These are phyloP conservation scores for Solanum lycopersicoides DNA, from an alignment of 257 asterid genomes.

Conservation along the genomic window DNA sequence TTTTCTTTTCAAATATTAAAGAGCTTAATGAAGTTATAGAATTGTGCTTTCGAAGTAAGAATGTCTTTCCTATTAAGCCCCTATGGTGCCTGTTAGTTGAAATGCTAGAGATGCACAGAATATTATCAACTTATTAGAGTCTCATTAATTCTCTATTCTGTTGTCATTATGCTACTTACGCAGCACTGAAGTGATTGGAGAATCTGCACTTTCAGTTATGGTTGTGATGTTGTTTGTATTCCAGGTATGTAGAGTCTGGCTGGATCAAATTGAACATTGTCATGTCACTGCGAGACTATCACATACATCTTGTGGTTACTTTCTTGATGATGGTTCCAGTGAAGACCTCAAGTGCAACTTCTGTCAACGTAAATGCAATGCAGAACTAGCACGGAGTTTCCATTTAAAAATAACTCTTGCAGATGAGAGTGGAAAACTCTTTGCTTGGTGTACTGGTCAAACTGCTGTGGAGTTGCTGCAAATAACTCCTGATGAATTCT, in stretches of 20 bases:
- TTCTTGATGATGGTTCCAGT: constrained; percentile 16
- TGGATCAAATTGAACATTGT: constrained; percentile 64
- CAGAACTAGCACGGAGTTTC: constrained; percentile 50
- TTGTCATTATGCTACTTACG: not conserved
- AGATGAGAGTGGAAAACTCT: constrained; percentile 56
- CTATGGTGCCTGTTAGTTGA: not conserved
- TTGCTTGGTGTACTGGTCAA: constrained; percentile 80
- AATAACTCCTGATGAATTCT: constrained; percentile 71
- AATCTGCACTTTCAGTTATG: not conserved
- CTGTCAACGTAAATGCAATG: constrained; percentile 41
- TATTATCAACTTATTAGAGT: not conserved
- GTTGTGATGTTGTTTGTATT: not conserved
- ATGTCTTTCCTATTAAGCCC: not conserved
- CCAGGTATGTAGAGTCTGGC: constrained; percentile 85
- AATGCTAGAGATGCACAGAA: not conserved
- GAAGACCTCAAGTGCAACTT: constrained; percentile 57
- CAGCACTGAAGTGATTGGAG: not conserved
- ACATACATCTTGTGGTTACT: constrained; percentile 66
- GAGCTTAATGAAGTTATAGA: not conserved
- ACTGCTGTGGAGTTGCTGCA: constrained; percentile 90
- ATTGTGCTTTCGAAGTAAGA: not conserved
- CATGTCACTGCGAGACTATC: constrained; percentile 54
- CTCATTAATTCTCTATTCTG: not conserved
- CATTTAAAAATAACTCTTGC: constrained; percentile 52
- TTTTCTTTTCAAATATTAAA: not conserved